Evolutionary conservation across 176 grass and related monocot genomes (phyloP), one percentile per base, ranked within the genome.

Genomic region (Elaeis guineensis): DNA sequence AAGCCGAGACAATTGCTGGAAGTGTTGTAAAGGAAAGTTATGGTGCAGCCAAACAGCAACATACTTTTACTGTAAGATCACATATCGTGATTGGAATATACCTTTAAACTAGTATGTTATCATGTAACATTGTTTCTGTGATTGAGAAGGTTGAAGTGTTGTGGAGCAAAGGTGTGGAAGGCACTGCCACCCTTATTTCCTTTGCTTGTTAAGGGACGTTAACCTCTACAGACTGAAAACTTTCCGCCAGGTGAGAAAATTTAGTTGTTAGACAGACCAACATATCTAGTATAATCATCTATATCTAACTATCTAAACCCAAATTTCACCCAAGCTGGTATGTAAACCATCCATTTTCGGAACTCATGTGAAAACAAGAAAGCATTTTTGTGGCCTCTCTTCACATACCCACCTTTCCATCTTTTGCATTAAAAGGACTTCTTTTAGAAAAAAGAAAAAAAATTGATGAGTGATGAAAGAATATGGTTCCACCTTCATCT

Each of bases 1-100:
- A 17, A 90, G 79, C 66, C 67, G 87, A n/a, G 55, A 73, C 55
- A 70, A 64, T 85, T 82, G 71, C 82, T 21, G 87, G 87, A 22
- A 82, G 74, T 79, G 75, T 90, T 65, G 52, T 82, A 21, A 90
- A 79, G 64, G 87, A 90, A 85, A 90, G 75, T 77, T 90, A 85
- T 49, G 82, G 87, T 55, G 67, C 75, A 90, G 75, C 78, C 19
- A 90, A 82, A 49, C 82, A 85, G 24, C 87, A 90, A 28, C 87
- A 90, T 64, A 90, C 82, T 26, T 90, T 90, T 69, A 85, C 82
- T 55, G 82, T 90, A 79, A 79, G 72, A 24, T 61, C 63, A 62
- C 22, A 17, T 59, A 62, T 14, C 51, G 0, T 72, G 51, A 48
- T 81, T 29, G 35, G 29, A 49, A 65, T 49, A 54, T 17, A 15